These are phyloP conservation scores for Phaffomyces thermotolerans DNA, from an alignment of 805 yeast genomes.

Conservation along the genomic window DNA sequence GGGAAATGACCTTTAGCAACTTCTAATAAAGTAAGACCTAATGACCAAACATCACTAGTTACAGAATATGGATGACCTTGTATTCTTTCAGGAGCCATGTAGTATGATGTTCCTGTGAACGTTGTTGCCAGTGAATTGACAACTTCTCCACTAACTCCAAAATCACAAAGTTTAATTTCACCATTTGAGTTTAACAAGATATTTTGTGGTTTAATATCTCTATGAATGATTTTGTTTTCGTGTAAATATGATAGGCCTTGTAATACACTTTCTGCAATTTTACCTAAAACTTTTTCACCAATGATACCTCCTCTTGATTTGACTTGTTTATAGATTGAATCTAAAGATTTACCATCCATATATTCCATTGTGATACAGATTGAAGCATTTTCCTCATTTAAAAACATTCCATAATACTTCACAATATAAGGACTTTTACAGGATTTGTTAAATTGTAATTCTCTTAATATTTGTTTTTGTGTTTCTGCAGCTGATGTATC, in stretches of 20 bases:
- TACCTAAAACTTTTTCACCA: slow-evolving; percentile 89
- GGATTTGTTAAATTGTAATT: slow-evolving; percentile 77
- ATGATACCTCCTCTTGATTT: slow-evolving; percentile 72
- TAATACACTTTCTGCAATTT: slow-evolving; percentile 80
- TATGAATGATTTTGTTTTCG: slow-evolving; percentile 79
- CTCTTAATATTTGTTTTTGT: slow-evolving; percentile 86
- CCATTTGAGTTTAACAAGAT: slow-evolving; percentile 72
- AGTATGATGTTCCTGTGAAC: slow-evolving; percentile 93
- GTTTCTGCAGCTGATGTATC: slow-evolving; percentile 60
- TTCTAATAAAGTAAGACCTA: slow-evolving; percentile 86
- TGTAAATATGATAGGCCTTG: slow-evolving; percentile 84
- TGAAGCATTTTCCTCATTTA: slow-evolving; percentile 66
- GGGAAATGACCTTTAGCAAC: slow-evolving; percentile 94
- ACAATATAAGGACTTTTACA: slow-evolving; percentile 84
- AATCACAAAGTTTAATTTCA: slow-evolving; percentile 88
- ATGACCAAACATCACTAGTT: slow-evolving; percentile 93
- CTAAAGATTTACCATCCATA: slow-evolving; percentile 90
- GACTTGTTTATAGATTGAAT: slow-evolving; percentile 80
- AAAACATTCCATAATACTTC: slow-evolving; percentile 85
- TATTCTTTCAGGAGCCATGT: slow-evolving; percentile 98
- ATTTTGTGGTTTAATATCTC: slow-evolving; percentile 96
- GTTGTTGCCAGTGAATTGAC: slow-evolving; percentile 94
- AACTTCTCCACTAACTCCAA: slow-evolving; percentile 96
- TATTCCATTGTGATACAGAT: slow-evolving; percentile 96
- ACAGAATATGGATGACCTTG: slow-evolving; percentile 94